Evolutionary conservation across 2,329 filamentous ascomycete species (phyloP).

Genomic region (Plenodomus lindquistii): DNA sequence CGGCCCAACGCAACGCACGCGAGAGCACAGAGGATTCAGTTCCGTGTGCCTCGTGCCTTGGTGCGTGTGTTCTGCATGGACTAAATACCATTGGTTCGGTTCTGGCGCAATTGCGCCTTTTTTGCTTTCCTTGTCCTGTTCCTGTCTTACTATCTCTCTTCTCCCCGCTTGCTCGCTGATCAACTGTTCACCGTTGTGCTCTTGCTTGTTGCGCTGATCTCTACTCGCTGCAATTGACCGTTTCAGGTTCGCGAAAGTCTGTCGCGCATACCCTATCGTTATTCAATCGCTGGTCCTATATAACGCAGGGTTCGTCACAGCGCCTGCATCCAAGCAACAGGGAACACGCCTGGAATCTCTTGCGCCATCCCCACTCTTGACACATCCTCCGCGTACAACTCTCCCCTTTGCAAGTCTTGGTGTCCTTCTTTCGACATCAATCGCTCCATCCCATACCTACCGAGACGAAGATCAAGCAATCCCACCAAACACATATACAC

Average conservation of each 20-base stretch:
- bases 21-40: slow-evolving; percentile 4
- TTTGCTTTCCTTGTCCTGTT: neutral
- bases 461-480: neutral
- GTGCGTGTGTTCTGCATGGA: neutral
- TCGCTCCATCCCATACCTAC: neutral
- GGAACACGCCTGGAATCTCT: slow-evolving; percentile 19
- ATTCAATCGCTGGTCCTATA: slow-evolving; percentile 1
- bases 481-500: slow-evolving; percentile 10
- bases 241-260: neutral
- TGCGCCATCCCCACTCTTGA: slow-evolving; percentile 7
- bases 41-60: neutral
- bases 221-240: neutral
- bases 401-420: slow-evolving; percentile 6
- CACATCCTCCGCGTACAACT: slow-evolving; percentile 20
- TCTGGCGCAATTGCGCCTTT: neutral
- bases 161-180: slow-evolving; percentile 1
- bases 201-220: neutral
- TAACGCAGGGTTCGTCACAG: slow-evolving; percentile 6
- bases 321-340: slow-evolving; percentile 27
- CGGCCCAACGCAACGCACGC: slow-evolving; percentile 16
- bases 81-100: neutral
- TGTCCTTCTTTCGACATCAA: neutral
- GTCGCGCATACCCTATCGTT: neutral
- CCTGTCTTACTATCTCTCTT: neutral
- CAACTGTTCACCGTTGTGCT: neutral